phyloP scores from a whole-genome alignment of 768 basidiomycete genomes.

The Tylopilus sp. region DNA sequence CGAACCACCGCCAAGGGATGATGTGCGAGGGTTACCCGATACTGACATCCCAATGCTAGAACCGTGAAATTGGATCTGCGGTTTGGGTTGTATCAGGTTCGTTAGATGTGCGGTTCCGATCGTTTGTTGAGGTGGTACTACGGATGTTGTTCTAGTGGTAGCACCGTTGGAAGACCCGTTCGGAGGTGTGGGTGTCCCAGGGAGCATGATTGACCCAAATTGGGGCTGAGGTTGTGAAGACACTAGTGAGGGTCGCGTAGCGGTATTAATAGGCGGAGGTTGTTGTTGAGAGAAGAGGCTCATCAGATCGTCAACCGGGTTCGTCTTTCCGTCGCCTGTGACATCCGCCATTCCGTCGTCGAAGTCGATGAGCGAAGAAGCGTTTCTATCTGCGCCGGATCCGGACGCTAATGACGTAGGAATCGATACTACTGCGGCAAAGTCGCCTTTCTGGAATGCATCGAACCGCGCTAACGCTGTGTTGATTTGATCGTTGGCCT shows the following conservation, averaged over 20 bases:
- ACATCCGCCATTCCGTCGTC: constrained; percentile 46
- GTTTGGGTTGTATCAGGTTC: constrained; percentile 16
- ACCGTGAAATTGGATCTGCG: constrained; percentile 9
- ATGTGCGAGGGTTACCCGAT: constrained; percentile 1
- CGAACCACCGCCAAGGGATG: constrained; percentile 7
- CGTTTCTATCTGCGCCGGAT: constrained; percentile 19
- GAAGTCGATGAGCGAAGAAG: constrained; percentile 71
- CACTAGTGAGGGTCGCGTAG: constrained; percentile 23
- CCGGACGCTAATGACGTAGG: constrained; percentile 52
- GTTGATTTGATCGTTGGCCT: constrained; percentile 99
- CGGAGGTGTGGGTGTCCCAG: constrained; percentile 35
- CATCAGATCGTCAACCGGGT: constrained; percentile 54
- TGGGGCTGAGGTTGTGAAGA: constrained; percentile 25
- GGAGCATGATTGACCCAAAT: constrained; percentile 42
- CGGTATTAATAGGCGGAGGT: constrained; percentile 24
- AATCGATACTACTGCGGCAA: constrained; percentile 63
- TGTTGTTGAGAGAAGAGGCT: constrained; percentile 46
- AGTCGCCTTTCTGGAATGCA: constrained; percentile 91
- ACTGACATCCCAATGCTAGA: neutral
- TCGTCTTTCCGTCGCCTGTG: constrained; percentile 17
- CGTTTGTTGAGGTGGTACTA: neutral
- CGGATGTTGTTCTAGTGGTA: constrained; percentile 10
- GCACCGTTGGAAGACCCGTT: constrained; percentile 15
- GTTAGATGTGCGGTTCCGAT: constrained; percentile 9
- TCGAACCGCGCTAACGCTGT: constrained; percentile 87